These are phyloP conservation scores for Fusarium proliferatum DNA, from an alignment of 2,329 filamentous ascomycete species.

Conservation along the genomic window DNA sequence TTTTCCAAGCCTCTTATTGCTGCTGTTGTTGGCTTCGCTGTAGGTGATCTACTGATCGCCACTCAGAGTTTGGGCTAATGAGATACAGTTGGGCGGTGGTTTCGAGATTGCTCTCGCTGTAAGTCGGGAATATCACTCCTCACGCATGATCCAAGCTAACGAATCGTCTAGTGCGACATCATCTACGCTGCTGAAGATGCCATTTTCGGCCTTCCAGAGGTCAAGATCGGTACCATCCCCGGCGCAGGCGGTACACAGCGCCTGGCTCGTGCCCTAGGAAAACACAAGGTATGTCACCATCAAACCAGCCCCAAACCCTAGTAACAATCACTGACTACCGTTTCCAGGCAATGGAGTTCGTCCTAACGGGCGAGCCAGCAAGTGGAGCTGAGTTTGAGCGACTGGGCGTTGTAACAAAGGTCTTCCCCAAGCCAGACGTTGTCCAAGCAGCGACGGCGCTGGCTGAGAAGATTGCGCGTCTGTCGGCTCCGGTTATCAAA, in stretches of 20 bases:
- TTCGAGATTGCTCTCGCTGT: slow-evolving; percentile 37
- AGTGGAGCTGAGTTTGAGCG: slow-evolving; percentile 30
- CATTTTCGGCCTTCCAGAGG: slow-evolving; percentile 51
- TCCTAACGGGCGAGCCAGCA: slow-evolving; percentile 29
- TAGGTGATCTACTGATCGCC: slow-evolving; percentile 5
- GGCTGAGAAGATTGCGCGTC: slow-evolving; percentile 25
- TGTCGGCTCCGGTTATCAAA: slow-evolving; percentile 22
- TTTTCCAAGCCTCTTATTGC: slow-evolving; percentile 33
- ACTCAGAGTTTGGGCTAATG: neutral
- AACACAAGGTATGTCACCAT: slow-evolving; percentile 43
- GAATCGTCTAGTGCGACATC: slow-evolving; percentile 46
- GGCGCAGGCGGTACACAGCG: slow-evolving; percentile 51
- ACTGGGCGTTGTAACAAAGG: slow-evolving; percentile 26
- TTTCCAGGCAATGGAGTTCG: slow-evolving; percentile 31
- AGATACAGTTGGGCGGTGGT: slow-evolving; percentile 24
- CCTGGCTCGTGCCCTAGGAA: slow-evolving; percentile 47
- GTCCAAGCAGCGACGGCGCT: slow-evolving; percentile 9
- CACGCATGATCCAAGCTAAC: neutral
- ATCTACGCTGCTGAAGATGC: slow-evolving; percentile 48
- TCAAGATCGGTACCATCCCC: slow-evolving; percentile 50
- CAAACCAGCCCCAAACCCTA: neutral
- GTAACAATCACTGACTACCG: neutral
- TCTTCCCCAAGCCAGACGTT: slow-evolving; percentile 28
- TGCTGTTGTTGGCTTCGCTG: slow-evolving; percentile 32
- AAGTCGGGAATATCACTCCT: neutral